Percentiles rank a stretch among this genome's conserved stretches.
These are phyloP conservation scores for Chondrus crispus DNA, from an alignment of 23 red algal species.

Conservation along the genomic window DNA sequence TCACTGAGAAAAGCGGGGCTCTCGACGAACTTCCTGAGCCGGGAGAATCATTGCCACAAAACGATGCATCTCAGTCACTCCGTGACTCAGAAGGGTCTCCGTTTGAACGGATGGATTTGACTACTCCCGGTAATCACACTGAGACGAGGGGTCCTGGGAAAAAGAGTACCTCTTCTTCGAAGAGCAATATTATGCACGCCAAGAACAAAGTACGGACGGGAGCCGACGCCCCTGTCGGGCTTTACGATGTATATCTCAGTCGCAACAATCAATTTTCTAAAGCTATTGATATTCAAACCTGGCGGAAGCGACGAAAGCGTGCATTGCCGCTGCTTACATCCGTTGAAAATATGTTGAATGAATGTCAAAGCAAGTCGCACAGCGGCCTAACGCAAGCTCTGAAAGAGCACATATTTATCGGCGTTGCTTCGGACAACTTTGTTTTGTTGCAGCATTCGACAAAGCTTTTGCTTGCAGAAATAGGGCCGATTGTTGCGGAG, in stretches of 20 bases:
- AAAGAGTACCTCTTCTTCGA: neutral
- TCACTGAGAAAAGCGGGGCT: too few species aligned
- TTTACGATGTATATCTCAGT: slow-evolving; percentile 23
- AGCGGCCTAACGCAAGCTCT: slow-evolving; percentile 57
- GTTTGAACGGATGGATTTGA: too few species aligned
- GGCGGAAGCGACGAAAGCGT: slow-evolving; percentile 30
- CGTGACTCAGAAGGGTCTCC: too few species aligned
- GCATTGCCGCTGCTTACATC: slow-evolving; percentile 67
- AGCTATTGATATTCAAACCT: slow-evolving; percentile 10
- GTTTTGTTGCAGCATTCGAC: slow-evolving; percentile 72
- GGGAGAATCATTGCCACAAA: too few species aligned
- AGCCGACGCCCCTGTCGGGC: slow-evolving; percentile 42
- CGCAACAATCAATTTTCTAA: neutral
- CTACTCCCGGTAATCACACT: too few species aligned
- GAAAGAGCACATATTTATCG: slow-evolving; percentile 80
- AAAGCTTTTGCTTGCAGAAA: slow-evolving; percentile 66
- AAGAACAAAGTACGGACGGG: slow-evolving; percentile 51
- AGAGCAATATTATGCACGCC: neutral
- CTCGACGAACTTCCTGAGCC: too few species aligned
- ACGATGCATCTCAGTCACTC: too few species aligned
- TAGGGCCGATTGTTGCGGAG: slow-evolving; percentile 13
- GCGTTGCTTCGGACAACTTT: slow-evolving; percentile 39
- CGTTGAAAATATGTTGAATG: slow-evolving; percentile 21
- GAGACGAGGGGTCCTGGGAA: neutral
- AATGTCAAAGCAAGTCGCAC: slow-evolving; percentile 28